A percentile compares a stretch with the other conserved stretches of the same genome.
Evolutionary conservation across 768 basidiomycete genomes (phyloP).

Genomic region (Pleurotus salmoneostramineus): DNA sequence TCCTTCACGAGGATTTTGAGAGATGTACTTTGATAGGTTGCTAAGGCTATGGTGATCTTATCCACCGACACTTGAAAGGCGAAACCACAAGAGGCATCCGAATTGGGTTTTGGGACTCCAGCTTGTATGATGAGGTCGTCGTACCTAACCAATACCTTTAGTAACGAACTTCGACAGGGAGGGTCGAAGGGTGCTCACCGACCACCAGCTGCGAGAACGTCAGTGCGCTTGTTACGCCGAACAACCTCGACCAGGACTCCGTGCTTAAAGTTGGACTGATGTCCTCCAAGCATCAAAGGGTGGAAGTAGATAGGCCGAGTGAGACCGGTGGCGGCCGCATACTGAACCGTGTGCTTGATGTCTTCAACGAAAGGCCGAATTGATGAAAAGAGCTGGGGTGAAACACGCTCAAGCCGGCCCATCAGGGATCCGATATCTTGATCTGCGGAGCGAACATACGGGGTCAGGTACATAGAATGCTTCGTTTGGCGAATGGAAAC

Average conservation of each 20-base stretch:
- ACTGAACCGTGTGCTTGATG: conserved; percentile 58
- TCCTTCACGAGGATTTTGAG: conserved; percentile 72
- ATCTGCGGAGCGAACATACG: conserved; percentile 29
- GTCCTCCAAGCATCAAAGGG: conserved; percentile 70
- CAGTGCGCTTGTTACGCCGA: conserved; percentile 57
- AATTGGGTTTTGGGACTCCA: conserved; percentile 48
- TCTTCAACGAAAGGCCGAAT: conserved; percentile 55
- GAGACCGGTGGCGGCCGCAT: conserved; percentile 60
- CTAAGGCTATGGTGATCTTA: conserved; percentile 68
- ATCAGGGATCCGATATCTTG: conserved; percentile 59
- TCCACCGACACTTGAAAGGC: conserved; percentile 77
- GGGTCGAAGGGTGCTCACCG: conserved; percentile 39
- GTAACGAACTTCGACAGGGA: background rate
- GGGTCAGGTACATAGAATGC: background rate
- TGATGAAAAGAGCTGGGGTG: conserved; percentile 44
- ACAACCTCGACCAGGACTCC: conserved; percentile 78
- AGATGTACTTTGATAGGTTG: conserved; percentile 64
- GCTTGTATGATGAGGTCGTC: conserved; percentile 66
- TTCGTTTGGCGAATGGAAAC: conserved; percentile 9
- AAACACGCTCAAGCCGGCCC: conserved; percentile 54
- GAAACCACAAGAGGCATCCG: conserved; percentile 58
- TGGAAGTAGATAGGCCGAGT: conserved; percentile 59
- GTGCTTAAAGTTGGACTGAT: conserved; percentile 62
- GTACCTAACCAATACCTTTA: conserved; percentile 44
- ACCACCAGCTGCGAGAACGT: conserved; percentile 79